Percentiles rank a stretch among this genome's conserved stretches.
Conservation (phyloP, 495 filamentous ascomycete genomes). For the Xanthoparmelia taractica region DNA sequence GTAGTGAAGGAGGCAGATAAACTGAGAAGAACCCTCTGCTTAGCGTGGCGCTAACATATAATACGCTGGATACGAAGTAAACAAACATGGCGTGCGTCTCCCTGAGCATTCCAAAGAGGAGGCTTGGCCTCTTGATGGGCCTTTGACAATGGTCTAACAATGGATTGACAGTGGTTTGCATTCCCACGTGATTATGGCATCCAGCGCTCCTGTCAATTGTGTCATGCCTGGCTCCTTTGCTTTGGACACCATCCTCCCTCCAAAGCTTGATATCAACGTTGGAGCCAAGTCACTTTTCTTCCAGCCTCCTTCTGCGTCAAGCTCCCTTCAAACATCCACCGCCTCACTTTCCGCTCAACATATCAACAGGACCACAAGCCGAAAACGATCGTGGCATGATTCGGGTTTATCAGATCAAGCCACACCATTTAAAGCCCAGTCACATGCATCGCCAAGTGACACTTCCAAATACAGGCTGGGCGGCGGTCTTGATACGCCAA, state of each 20-base stretch:
- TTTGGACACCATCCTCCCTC: constrained; percentile 45
- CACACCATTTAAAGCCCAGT: constrained; percentile 6
- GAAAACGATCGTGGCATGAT: constrained; percentile 38
- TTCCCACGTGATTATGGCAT: constrained; percentile 11
- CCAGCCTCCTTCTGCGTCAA: constrained; percentile 58
- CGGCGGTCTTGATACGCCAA: constrained; percentile 56
- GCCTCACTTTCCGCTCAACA: constrained; percentile 34
- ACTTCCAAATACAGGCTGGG: constrained; percentile 45
- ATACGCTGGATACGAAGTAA: too few species aligned
- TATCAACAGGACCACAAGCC: constrained; percentile 22
- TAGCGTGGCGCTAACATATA: too few species aligned
- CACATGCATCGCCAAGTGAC: constrained; percentile 13
- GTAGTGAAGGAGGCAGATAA: too few species aligned
- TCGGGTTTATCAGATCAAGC: constrained; percentile 16
- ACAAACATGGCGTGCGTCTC: too few species aligned
- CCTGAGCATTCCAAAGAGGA: not conserved
- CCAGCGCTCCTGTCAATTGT: constrained; percentile 10
- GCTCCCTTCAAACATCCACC: constrained; percentile 52
- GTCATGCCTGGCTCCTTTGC: constrained; percentile 46
- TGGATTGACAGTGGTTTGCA: too few species aligned
- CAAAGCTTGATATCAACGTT: constrained; percentile 44
- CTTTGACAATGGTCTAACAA: not conserved
- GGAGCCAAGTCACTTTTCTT: constrained; percentile 56
- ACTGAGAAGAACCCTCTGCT: too few species aligned
- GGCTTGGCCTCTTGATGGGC: constrained; percentile 10